phyloP scores from a whole-genome alignment of 352 stramenopile species.

The Saprolegnia diclina region DNA sequence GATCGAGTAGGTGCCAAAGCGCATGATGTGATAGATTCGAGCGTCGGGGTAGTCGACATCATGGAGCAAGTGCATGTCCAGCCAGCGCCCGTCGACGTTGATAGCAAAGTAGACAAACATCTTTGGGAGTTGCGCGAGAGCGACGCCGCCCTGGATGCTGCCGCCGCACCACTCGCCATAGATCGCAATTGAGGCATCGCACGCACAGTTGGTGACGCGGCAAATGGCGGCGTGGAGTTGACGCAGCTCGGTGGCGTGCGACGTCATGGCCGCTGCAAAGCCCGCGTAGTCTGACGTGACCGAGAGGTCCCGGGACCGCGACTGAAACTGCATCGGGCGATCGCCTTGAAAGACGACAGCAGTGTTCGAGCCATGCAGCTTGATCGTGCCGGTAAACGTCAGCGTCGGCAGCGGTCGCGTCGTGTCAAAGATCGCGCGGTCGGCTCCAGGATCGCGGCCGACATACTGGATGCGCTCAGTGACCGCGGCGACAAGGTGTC shows the following conservation, averaged over 20 bases:
- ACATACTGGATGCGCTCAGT: background rate
- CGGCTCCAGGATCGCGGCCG: background rate
- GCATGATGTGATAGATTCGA: constrained; percentile 14
- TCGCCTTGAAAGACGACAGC: constrained; percentile 3
- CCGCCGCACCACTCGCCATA: constrained; percentile 25
- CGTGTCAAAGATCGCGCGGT: background rate
- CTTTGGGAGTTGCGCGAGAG: constrained; percentile 12
- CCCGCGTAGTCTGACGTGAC: background rate
- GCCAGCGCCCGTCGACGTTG: background rate
- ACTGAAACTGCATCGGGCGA: constrained; percentile 6
- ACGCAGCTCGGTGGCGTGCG: background rate
- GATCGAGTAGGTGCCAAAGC: constrained; percentile 13
- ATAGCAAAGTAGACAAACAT: constrained; percentile 25
- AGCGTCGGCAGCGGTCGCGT: background rate
- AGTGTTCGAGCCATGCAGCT: constrained; percentile 24
- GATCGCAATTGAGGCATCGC: background rate
- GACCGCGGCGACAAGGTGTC: constrained; percentile 1
- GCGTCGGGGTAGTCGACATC: background rate
- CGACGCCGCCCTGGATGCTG: constrained; percentile 17
- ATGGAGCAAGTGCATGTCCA: background rate
- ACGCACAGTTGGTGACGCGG: background rate
- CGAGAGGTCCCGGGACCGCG: background rate
- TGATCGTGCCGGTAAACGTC: constrained; percentile 10
- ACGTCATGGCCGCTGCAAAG: constrained; percentile 8
- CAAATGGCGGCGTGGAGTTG: background rate